Conservation (phyloP, 805 yeast species). For the Hanseniaspora lindneri region DNA sequence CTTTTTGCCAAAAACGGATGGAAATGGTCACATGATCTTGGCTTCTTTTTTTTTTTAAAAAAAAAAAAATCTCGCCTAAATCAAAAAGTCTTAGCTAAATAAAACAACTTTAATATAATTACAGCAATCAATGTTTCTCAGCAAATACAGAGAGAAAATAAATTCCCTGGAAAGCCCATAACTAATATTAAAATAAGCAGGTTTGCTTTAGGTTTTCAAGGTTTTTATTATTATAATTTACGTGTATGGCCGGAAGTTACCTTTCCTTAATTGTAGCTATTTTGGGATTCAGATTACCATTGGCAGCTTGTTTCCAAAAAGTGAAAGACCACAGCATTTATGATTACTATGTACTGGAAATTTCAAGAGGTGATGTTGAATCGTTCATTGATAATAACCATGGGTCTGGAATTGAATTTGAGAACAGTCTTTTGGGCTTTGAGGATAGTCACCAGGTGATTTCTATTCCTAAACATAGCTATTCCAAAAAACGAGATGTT, state of each 20-base stretch:
- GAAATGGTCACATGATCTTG: neutral
- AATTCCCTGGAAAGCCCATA: no score
- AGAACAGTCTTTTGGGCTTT: conserved; percentile 10
- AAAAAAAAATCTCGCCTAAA: no score
- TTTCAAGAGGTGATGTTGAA: neutral
- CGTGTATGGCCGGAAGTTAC: neutral
- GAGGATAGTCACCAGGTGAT: conserved; percentile 11
- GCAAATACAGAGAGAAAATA: no score
- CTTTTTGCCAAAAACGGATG: neutral
- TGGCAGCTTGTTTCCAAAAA: neutral
- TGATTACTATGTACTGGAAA: conserved; percentile 8
- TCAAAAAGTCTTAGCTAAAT: no score
- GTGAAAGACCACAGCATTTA: conserved; percentile 1
- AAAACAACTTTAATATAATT: no score
- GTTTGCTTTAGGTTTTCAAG: no score
- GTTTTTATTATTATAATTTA: no score
- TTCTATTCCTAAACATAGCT: neutral
- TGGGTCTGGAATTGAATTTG: neutral
- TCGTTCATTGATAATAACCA: neutral
- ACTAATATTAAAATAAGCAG: no score
- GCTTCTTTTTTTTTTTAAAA: neutral
- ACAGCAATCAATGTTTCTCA: no score
- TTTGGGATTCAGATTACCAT: neutral
- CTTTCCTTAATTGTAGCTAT: neutral
- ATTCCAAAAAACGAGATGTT: neutral